Conservation (phyloP, 345 rosid genomes). For the Populus tremula region DNA sequence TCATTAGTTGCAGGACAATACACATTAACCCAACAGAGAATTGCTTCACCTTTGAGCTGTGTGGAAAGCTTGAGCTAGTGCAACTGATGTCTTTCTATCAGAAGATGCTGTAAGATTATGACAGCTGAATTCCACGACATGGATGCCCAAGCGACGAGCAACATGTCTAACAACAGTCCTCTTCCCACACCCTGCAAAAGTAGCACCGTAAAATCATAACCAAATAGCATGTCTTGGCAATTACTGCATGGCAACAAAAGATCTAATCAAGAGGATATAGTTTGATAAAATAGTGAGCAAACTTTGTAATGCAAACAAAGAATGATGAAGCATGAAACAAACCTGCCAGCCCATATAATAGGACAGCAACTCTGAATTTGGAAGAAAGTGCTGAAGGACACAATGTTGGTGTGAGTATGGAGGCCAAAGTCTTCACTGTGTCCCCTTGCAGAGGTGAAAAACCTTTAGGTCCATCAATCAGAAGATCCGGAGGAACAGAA, state of each 20-base stretch:
- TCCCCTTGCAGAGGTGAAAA: constrained; percentile 62
- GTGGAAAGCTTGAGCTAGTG: constrained; percentile 79
- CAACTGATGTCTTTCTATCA: constrained; percentile 66
- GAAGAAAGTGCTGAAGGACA: constrained; percentile 79
- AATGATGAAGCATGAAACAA: constrained; percentile 17
- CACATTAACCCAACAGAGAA: constrained; percentile 13
- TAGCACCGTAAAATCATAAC: not conserved
- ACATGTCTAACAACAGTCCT: constrained; percentile 78
- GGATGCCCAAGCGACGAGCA: constrained; percentile 72
- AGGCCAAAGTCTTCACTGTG: constrained; percentile 61
- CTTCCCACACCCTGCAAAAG: constrained; percentile 81
- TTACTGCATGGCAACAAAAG: constrained; percentile 6
- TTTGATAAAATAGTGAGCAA: not conserved
- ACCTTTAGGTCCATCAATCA: constrained; percentile 48
- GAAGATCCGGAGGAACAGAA: constrained; percentile 70
- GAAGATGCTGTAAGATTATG: constrained; percentile 70
- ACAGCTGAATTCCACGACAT: constrained; percentile 92
- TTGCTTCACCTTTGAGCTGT: constrained; percentile 74
- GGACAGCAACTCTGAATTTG: constrained; percentile 86
- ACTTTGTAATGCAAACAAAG: constrained; percentile 12
- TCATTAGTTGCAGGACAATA: constrained; percentile 9
- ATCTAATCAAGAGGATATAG: not conserved
- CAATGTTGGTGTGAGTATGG: constrained; percentile 73
- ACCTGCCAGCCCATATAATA: constrained; percentile 77
- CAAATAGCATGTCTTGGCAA: constrained; percentile 3